Conservation (phyloP, 2,329 filamentous ascomycete species). For the Cercospora zeina region DNA sequence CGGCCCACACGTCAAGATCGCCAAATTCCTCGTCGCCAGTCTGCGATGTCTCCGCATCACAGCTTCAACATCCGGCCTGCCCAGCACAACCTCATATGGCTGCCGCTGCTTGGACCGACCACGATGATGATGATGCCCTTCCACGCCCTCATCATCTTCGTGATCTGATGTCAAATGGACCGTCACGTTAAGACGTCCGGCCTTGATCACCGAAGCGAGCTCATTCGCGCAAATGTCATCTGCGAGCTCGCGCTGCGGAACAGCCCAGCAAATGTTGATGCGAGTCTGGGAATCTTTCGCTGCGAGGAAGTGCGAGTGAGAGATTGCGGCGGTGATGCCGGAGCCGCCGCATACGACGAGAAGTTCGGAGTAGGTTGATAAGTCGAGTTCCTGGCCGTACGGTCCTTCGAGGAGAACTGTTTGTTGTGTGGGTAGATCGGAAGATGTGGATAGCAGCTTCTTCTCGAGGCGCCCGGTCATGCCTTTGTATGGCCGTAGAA, state of each 20-base stretch:
- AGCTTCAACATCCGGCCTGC: constrained; percentile 28
- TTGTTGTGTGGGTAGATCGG: constrained; percentile 33
- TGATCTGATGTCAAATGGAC: constrained; percentile 27
- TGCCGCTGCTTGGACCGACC: not conserved
- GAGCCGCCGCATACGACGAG: constrained; percentile 52
- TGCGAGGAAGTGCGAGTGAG: constrained; percentile 27
- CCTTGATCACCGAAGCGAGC: constrained; percentile 18
- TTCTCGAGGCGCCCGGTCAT: constrained; percentile 52
- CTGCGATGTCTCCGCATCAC: constrained; percentile 25
- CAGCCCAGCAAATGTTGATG: constrained; percentile 29
- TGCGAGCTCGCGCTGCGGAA: constrained; percentile 21
- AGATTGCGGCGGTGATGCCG: constrained; percentile 50
- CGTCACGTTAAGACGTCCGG: constrained; percentile 25
- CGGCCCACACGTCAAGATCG: constrained; percentile 28
- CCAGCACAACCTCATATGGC: constrained; percentile 19
- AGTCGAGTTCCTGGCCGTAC: constrained; percentile 48
- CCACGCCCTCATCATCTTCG: constrained; percentile 13
- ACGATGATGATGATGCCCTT: not conserved
- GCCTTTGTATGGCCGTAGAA: constrained; percentile 54
- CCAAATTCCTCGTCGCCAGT: constrained; percentile 22
- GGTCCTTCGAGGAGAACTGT: constrained; percentile 53
- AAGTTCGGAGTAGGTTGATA: constrained; percentile 46
- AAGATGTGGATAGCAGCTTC: constrained; percentile 35
- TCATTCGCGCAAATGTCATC: constrained; percentile 28
- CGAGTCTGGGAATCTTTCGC: constrained; percentile 11